Conservation (phyloP, 305 asterid species). For the Rubia tinctorum region DNA sequence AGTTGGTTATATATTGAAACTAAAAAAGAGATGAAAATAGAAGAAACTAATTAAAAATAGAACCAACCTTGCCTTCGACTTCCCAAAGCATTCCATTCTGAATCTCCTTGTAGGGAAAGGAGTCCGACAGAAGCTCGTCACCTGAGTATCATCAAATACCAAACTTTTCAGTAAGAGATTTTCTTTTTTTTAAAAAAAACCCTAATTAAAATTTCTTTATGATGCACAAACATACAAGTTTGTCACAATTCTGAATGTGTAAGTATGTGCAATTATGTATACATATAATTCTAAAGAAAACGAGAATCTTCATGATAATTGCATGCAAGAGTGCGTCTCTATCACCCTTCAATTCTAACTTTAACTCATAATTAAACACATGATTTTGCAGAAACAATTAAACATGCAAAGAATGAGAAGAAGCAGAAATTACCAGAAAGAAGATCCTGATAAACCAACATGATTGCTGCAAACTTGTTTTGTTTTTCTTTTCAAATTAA, state of each 20-base stretch:
- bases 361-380: not conserved
- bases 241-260: no score
- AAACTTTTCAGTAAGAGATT: not conserved
- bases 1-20: no score
- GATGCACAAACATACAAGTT: no score
- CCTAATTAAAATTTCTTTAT: not conserved
- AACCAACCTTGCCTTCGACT: constrained; percentile 65
- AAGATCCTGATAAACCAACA: constrained; percentile 75
- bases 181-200: not conserved
- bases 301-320: no score
- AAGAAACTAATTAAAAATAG: not conserved
- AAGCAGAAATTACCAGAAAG: constrained; percentile 31
- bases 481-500: not conserved
- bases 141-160: constrained; percentile 30
- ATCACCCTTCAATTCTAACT: no score
- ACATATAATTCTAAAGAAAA: no score
- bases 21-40: no score
- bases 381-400: not conserved
- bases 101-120: constrained; percentile 67
- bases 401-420: not conserved
- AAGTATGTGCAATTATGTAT: no score
- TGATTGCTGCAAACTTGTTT: constrained; percentile 19
- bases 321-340: no score
- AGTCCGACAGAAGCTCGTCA: constrained; percentile 88
- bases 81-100: constrained; percentile 76